Conservation (phyloP, 352 stramenopile species). For the Phytopythium litorale region DNA sequence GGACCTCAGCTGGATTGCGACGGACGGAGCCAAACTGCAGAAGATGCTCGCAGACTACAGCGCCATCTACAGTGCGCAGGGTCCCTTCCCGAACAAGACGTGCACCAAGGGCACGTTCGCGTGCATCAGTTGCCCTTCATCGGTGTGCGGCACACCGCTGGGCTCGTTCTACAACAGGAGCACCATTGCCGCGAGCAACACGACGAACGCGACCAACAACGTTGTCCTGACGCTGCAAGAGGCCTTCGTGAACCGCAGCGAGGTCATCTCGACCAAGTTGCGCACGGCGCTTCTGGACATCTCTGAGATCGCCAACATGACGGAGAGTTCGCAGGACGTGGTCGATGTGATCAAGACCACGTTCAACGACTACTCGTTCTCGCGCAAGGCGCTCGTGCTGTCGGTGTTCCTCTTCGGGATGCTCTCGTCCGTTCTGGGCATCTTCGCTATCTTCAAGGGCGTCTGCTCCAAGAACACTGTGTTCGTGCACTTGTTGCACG, state of each 20-base stretch:
- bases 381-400: constrained; percentile 62
- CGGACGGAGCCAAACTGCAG: constrained; percentile 40
- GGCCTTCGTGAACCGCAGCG: constrained; percentile 40
- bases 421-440: constrained; percentile 56
- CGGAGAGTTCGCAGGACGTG: constrained; percentile 48
- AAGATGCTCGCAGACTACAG: constrained; percentile 61
- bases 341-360: constrained; percentile 57
- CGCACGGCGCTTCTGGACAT: constrained; percentile 47
- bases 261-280: constrained; percentile 34
- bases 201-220: constrained; percentile 13
- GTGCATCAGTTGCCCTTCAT: constrained; percentile 50
- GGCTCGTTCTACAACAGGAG: constrained; percentile 34
- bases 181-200: constrained; percentile 15
- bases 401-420: constrained; percentile 76
- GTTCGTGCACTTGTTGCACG: constrained; percentile 74
- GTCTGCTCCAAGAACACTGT: constrained; percentile 68
- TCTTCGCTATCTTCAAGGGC: constrained; percentile 71
- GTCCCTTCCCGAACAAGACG: constrained; percentile 43
- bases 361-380: constrained; percentile 78
- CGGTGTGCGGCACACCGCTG: constrained; percentile 48
- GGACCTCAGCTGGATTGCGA: constrained; percentile 47
- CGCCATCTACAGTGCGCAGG: constrained; percentile 47
- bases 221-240: constrained; percentile 34
- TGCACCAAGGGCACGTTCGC: constrained; percentile 38
- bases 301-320: constrained; percentile 42